Evolutionary conservation across 2,329 filamentous ascomycete species (phyloP).

Genomic region (Lasiodiplodia theobromae): DNA sequence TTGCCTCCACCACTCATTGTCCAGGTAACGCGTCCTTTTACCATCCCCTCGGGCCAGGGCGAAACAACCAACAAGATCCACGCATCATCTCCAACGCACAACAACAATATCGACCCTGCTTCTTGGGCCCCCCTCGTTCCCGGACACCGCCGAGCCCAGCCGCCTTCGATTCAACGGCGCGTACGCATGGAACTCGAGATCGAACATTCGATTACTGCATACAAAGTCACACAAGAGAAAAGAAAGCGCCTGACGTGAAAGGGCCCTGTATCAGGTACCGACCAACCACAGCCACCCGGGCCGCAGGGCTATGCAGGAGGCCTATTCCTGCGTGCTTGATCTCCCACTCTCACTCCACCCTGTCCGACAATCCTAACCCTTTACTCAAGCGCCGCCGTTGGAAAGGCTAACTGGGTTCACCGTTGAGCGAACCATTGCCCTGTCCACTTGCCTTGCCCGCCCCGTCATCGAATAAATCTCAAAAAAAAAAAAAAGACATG

Average conservation of each 20-base stretch:
- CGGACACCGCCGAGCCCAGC: neutral
- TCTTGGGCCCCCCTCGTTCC: neutral
- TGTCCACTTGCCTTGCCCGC: neutral
- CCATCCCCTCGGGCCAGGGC: neutral
- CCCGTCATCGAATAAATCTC: neutral
- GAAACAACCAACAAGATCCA: neutral
- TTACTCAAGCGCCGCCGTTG: neutral
- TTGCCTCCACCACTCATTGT: neutral
- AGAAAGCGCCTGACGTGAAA: neutral
- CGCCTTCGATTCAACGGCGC: neutral
- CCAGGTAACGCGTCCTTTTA: neutral
- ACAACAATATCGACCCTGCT: neutral
- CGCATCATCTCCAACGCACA: neutral
- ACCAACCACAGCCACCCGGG: neutral
- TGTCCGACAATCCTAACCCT: neutral
- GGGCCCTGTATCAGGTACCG: neutral
- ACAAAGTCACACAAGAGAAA: neutral
- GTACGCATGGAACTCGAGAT: slow-evolving; percentile 12
- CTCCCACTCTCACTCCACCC: neutral
- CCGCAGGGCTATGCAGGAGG: slow-evolving; percentile 1
- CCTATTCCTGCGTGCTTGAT: neutral
- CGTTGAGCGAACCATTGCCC: neutral
- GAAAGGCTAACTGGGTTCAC: neutral
- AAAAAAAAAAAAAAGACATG: neutral
- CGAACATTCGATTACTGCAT: slow-evolving; percentile 25